Conservation (phyloP, 2,329 filamentous ascomycete species). For the Cyphellophora europaea region DNA sequence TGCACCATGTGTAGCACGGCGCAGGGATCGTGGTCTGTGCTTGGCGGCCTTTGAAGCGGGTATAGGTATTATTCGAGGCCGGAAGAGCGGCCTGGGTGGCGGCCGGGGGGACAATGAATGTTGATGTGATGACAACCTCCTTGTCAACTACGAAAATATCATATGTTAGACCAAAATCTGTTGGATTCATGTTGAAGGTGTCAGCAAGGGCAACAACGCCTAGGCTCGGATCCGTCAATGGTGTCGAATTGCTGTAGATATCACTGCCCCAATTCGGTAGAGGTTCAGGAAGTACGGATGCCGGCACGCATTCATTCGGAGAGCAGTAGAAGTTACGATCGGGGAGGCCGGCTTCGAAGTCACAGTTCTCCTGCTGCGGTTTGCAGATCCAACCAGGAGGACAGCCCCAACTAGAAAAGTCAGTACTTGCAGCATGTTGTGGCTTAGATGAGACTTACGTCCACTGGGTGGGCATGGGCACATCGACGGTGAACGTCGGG, state of each 20-base stretch:
- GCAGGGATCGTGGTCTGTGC: constrained; percentile 29
- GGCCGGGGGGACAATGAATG: constrained; percentile 27
- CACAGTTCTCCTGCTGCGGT: constrained; percentile 29
- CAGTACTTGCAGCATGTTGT: not conserved
- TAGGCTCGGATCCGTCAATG: constrained; percentile 25
- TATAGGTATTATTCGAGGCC: not conserved
- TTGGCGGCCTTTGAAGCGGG: constrained; percentile 29
- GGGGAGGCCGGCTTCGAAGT: constrained; percentile 31
- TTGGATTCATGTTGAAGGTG: constrained; percentile 58
- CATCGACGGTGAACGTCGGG: constrained; percentile 22
- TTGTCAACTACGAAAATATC: constrained; percentile 47
- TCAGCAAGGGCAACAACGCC: constrained; percentile 13
- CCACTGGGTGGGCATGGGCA: constrained; percentile 20
- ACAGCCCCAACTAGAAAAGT: constrained; percentile 32
- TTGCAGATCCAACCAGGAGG: constrained; percentile 33
- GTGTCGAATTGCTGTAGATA: constrained; percentile 14
- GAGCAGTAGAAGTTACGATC: constrained; percentile 28
- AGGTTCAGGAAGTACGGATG: constrained; percentile 20
- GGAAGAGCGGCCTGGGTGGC: constrained; percentile 9
- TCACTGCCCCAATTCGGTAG: constrained; percentile 21
- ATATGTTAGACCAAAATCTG: constrained; percentile 53
- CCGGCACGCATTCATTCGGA: constrained; percentile 29
- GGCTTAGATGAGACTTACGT: constrained; percentile 12
- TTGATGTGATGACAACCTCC: constrained; percentile 33
- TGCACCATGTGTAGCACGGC: constrained; percentile 46